These are phyloP conservation scores for Collybiopsis confluens DNA, from an alignment of 768 basidiomycete species.

Conservation along the genomic window DNA sequence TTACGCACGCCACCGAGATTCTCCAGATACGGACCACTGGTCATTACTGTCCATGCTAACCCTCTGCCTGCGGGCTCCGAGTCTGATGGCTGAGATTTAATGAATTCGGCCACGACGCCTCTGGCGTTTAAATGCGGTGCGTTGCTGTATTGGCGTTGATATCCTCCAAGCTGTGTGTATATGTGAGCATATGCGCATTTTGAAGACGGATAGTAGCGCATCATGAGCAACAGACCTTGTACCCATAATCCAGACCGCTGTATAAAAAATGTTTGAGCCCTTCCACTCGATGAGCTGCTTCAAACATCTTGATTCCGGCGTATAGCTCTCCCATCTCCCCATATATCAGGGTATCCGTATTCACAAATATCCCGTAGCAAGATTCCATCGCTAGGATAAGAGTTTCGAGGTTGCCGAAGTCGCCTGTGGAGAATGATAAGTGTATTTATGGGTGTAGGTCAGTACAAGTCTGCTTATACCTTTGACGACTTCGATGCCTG, in stretches of 20 bases:
- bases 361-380: conserved; percentile 20
- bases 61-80: conserved; percentile 24
- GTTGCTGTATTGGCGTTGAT: conserved; percentile 23
- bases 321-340: conserved; percentile 5
- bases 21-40: conserved; percentile 37
- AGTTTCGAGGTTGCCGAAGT: conserved; percentile 25
- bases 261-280: conserved; percentile 3
- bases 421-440: too few relatives aligned
- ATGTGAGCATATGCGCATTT: too few relatives aligned
- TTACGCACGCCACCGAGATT: conserved; percentile 33
- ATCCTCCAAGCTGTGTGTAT: not conserved
- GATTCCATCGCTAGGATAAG: conserved; percentile 24
- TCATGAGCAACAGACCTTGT: too few relatives aligned
- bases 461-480: conserved; percentile 19
- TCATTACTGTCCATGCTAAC: conserved; percentile 32
- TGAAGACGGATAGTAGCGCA: too few relatives aligned
- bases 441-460: too few relatives aligned
- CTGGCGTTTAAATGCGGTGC: conserved; percentile 38
- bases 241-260: conserved; percentile 3
- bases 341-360: conserved; percentile 8
- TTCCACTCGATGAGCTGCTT: not conserved
- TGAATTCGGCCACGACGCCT: conserved; percentile 34
- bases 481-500: conserved; percentile 33
- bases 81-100: conserved; percentile 31
- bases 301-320: conserved; percentile 2